Conservation (phyloP, 179 eudicot species). For the Silene vulgaris region DNA sequence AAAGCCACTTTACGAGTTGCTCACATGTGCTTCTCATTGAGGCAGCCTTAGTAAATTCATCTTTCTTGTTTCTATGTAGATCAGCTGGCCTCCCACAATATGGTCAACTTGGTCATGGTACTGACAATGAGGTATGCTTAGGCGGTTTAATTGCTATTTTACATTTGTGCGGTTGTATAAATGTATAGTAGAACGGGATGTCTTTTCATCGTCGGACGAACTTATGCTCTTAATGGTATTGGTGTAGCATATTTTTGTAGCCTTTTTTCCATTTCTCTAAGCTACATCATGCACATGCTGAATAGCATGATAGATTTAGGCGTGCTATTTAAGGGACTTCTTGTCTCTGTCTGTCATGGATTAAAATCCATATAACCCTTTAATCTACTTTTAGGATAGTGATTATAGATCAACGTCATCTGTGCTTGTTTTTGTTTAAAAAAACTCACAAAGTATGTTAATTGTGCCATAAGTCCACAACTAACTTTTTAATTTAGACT, state of each 20-base stretch:
- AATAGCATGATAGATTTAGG: not conserved
- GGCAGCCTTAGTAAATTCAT: not conserved
- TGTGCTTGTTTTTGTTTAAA: not conserved
- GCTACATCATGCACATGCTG: no score
- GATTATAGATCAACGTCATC: not conserved
- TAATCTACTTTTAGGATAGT: not conserved
- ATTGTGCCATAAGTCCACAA: not conserved
- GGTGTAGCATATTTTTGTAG: not conserved
- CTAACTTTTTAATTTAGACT: no score
- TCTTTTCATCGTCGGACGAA: not conserved
- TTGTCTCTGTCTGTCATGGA: not conserved
- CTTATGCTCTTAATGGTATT: not conserved
- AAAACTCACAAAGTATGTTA: not conserved
- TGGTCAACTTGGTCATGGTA: constrained; percentile 99
- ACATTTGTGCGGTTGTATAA: not conserved
- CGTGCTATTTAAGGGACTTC: not conserved
- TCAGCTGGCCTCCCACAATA: constrained; percentile 98
- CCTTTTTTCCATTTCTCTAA: no score
- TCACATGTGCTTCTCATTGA: not conserved
- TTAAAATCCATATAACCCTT: not conserved
- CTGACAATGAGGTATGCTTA: constrained; percentile 79
- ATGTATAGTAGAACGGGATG: not conserved
- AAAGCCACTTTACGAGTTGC: constrained; percentile 16
- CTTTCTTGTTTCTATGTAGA: constrained; percentile 35
- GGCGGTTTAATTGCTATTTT: not conserved